phyloP scores from a whole-genome alignment of 2,329 filamentous ascomycete species.

The Exutisphaerella laricina region DNA sequence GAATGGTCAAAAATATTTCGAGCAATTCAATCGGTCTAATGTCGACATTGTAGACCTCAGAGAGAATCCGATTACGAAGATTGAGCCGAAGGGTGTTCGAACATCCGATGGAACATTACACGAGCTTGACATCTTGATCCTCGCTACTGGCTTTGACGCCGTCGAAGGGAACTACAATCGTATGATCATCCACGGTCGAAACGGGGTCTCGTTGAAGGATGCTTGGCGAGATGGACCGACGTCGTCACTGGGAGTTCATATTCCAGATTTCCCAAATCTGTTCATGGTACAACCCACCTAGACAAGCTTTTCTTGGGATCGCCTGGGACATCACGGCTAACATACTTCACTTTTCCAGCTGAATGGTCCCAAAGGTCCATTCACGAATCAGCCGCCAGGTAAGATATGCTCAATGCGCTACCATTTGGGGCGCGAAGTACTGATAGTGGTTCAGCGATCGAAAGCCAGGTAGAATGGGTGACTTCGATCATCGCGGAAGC shows the following conservation, averaged over 20 bases:
- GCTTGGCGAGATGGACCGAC: slow-evolving; percentile 31
- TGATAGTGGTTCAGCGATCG: slow-evolving; percentile 25
- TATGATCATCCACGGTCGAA: slow-evolving; percentile 30
- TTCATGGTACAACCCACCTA: no score
- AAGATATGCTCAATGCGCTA: no score
- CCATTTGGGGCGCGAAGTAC: no score
- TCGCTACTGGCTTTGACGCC: slow-evolving; percentile 44
- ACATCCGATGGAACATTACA: slow-evolving; percentile 36
- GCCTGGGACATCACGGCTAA: background rate
- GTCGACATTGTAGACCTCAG: slow-evolving; percentile 41
- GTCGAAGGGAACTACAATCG: slow-evolving; percentile 33
- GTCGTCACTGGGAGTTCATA: slow-evolving; percentile 36
- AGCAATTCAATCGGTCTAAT: slow-evolving; percentile 40
- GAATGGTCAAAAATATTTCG: slow-evolving; percentile 45
- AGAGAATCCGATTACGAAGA: slow-evolving; percentile 37
- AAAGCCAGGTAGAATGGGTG: slow-evolving; percentile 32
- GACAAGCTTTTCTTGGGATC: no score
- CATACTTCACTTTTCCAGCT: slow-evolving; percentile 37
- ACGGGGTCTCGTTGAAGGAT: slow-evolving; percentile 28
- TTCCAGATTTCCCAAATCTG: slow-evolving; percentile 20
- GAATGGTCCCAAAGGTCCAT: slow-evolving; percentile 37
- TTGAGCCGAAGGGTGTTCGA: slow-evolving; percentile 50
- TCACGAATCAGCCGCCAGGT: slow-evolving; percentile 34
- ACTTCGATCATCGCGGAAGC: slow-evolving; percentile 21
- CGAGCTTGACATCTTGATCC: slow-evolving; percentile 41